These are phyloP conservation scores for Argentina anserina DNA, from an alignment of 306 rosid species.

Conservation along the genomic window DNA sequence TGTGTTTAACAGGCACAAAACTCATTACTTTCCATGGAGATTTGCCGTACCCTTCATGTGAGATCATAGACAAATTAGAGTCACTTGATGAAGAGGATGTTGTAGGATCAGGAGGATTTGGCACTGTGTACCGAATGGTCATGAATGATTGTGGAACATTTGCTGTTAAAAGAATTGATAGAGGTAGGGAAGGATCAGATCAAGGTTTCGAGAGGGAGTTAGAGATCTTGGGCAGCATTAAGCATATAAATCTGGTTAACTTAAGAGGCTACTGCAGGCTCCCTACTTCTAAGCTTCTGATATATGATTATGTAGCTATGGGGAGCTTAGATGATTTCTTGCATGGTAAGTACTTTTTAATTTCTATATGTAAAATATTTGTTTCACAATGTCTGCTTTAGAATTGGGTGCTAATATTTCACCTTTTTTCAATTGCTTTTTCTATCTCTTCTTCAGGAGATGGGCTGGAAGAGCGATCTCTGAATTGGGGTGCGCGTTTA, in stretches of 20 bases:
- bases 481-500: slow-evolving; percentile 78
- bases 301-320: slow-evolving; percentile 66
- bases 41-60: slow-evolving; percentile 76
- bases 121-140: slow-evolving; percentile 88
- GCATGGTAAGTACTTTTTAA: slow-evolving; percentile 72
- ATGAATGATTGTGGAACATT: slow-evolving; percentile 87
- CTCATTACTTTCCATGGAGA: slow-evolving; percentile 95
- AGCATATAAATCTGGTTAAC: slow-evolving; percentile 84
- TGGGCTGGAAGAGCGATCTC: slow-evolving; percentile 34
- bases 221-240: slow-evolving; percentile 86
- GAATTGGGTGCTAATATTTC: background rate
- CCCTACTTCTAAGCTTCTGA: slow-evolving; percentile 85
- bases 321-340: slow-evolving; percentile 90
- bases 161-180: slow-evolving; percentile 87
- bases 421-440: background rate
- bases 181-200: slow-evolving; percentile 72
- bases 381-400: background rate
- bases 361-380: background rate
- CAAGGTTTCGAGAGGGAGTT: slow-evolving; percentile 86
- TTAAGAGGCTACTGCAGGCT: slow-evolving; percentile 93
- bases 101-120: slow-evolving; percentile 91
- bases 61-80: slow-evolving; percentile 85
- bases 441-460: slow-evolving; percentile 25
- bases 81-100: slow-evolving; percentile 69
- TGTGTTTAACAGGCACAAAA: slow-evolving; percentile 58